A percentile compares a stretch with the other conserved stretches of the same genome.
phyloP scores from a whole-genome alignment of 129 eudicot species.

The Kitagawia praeruptora region DNA sequence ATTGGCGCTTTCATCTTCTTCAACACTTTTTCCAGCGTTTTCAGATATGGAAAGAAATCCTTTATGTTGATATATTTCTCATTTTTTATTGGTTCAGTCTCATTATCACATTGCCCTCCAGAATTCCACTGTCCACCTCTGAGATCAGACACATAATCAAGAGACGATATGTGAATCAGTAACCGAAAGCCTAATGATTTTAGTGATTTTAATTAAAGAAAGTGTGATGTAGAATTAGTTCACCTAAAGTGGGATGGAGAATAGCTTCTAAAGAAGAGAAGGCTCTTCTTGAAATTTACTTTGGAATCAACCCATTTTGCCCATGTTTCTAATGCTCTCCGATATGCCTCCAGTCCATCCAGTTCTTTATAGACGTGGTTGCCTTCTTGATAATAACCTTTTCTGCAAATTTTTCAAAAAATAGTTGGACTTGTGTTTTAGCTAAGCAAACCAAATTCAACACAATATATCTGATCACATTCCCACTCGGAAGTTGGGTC shows the following conservation, averaged over 20 bases:
- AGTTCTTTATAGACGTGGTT: conserved; percentile 35
- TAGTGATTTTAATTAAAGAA: not conserved
- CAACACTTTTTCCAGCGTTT: conserved; percentile 24
- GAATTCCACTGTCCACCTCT: conserved; percentile 49
- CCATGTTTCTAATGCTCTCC: conserved; percentile 49
- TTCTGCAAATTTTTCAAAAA: conserved; percentile 18
- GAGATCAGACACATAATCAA: not conserved
- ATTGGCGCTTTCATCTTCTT: conserved; percentile 24
- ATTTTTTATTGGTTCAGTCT: conserved; percentile 34
- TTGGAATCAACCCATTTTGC: conserved; percentile 42
- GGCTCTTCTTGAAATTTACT: conserved; percentile 29
- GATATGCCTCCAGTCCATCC: conserved; percentile 39
- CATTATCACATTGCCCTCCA: conserved; percentile 48
- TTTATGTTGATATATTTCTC: conserved; percentile 22
- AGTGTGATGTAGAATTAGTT: not conserved
- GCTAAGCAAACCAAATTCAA: not conserved
- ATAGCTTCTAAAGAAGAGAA: conserved; percentile 53
- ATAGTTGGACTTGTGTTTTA: not conserved
- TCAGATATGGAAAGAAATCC: conserved; percentile 19
- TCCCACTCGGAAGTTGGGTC: not conserved
- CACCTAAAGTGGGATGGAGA: conserved; percentile 56
- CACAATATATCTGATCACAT: not conserved
- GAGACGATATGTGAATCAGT: not conserved
- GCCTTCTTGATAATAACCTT: conserved; percentile 61
- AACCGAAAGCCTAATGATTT: not conserved